A percentile compares a stretch with the other conserved stretches of the same genome.
These are phyloP conservation scores for Penicillium verhagenii DNA, from an alignment of 495 filamentous ascomycete species.

Conservation along the genomic window DNA sequence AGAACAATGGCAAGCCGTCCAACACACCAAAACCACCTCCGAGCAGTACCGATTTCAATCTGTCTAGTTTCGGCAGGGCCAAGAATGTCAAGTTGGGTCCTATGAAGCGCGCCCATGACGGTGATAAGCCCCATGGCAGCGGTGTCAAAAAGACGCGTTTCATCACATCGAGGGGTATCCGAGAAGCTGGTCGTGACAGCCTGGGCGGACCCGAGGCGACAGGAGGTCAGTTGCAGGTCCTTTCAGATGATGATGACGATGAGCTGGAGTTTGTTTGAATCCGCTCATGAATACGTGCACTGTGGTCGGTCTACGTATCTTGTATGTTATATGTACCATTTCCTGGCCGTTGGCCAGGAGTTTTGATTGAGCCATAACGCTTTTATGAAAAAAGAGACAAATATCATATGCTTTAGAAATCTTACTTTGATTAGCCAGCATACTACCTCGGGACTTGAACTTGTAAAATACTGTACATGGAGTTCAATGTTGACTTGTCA, in stretches of 20 bases:
- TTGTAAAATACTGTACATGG: too few species aligned
- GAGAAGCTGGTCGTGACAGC: constrained; percentile 74
- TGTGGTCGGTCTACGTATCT: background rate
- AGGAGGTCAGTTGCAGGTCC: constrained; percentile 25
- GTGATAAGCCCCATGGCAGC: constrained; percentile 35
- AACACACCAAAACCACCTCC: constrained; percentile 10
- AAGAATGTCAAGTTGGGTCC: constrained; percentile 65
- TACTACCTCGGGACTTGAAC: too few species aligned
- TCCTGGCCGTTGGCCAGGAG: background rate
- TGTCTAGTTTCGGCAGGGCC: constrained; percentile 35
- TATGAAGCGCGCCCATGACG: constrained; percentile 53
- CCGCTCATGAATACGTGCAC: background rate
- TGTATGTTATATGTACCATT: background rate
- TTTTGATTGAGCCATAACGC: background rate
- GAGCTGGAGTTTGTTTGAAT: constrained; percentile 55
- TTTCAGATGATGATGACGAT: constrained; percentile 48
- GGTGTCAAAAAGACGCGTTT: constrained; percentile 77
- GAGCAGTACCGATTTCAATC: constrained; percentile 20
- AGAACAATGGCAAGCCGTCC: constrained; percentile 10
- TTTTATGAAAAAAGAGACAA: background rate
- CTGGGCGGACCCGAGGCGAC: constrained; percentile 50
- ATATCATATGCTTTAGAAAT: background rate
- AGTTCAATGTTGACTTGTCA: too few species aligned
- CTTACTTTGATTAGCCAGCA: too few species aligned
- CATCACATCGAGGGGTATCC: constrained; percentile 71